Evolutionary conservation across 164 flowering plant species (phyloP), one percentile per base, ranked within the genome.

Genomic region (Vitis riparia): DNA sequence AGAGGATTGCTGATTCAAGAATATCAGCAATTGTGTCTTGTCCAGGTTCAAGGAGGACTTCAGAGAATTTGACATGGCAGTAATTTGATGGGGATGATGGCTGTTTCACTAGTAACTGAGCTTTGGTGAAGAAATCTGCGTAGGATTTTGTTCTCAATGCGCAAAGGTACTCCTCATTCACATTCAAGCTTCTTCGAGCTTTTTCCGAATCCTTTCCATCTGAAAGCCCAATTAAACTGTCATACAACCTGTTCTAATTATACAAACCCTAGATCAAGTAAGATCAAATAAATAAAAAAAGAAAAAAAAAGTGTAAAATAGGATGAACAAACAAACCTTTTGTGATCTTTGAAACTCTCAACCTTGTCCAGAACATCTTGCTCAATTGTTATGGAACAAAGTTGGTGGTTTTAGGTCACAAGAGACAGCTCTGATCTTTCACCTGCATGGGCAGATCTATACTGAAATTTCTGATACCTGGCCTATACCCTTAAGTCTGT

Each of bases 61-160:
- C 78, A 11, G 81, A 80, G 58, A 84, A 72, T 44, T 52, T 56
- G 16, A 57, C n/a, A 56, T 64, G 59, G 58, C 68, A 63, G 44
- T 5, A 69, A 16, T 5, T 6, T 37, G 56, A 47, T 13, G 82
- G 55, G 27, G 80, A 59, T 0, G 79, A 62, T 1, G 72, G 70
- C 14, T 70, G 58, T 16, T 76, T 79, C 17, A 77, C 80, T 1
- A 83, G 71, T 9, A 67, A 62, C 53, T 86, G 86, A 27, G 79
- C 85, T 71, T 87, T 87, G 29, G 70, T 70, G 78, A 75, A 81
- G 71, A 83, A 78, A 29, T 89, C 86, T 0, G 81, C 83, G 19
- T 72, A 86, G n/a, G 90, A 89, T 75, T 86, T 71, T 10, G 93
- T 87, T 69, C 87, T 71, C 19, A 87, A 73, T 37, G 83, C 86